Evolutionary conservation across 345 rosid species (phyloP).

Genomic region (Brassica juncea): DNA sequence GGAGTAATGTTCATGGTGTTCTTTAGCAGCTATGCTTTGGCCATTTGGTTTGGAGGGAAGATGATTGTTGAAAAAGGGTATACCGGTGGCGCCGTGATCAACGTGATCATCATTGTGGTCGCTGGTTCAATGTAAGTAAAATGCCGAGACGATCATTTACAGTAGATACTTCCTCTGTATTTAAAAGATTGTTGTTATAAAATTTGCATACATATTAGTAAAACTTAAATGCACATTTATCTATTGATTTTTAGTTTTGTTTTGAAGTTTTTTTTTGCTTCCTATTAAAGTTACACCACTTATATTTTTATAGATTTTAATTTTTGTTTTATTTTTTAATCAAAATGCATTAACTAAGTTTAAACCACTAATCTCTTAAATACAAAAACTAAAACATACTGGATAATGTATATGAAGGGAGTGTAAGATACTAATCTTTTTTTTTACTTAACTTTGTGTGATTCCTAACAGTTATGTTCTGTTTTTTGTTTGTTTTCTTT

Average conservation of each 20-base stretch:
- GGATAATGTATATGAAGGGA: no score
- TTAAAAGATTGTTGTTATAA: no score
- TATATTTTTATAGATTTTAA: no score
- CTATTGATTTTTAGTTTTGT: no score
- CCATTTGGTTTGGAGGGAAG: constrained; percentile 75
- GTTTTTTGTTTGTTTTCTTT: not conserved
- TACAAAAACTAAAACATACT: no score
- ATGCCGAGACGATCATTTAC: not conserved
- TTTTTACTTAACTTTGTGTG: not conserved
- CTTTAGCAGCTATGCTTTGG: constrained; percentile 57
- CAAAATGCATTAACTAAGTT: no score
- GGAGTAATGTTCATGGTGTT: constrained; percentile 45
- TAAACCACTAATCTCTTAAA: no score
- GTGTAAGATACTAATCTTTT: not conserved
- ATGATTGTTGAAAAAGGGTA: constrained; percentile 68
- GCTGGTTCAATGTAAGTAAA: constrained; percentile 64
- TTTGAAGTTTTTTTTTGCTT: no score
- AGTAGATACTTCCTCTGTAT: not conserved
- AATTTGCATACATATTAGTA: no score
- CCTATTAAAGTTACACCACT: no score
- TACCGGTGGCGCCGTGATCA: constrained; percentile 60
- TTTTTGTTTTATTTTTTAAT: no score
- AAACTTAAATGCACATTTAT: no score
- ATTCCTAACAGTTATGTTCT: constrained; percentile 7
- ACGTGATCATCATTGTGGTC: constrained; percentile 63